Evolutionary conservation across 164 flowering plant species (phyloP).

Genomic region (Echeveria elegans): DNA sequence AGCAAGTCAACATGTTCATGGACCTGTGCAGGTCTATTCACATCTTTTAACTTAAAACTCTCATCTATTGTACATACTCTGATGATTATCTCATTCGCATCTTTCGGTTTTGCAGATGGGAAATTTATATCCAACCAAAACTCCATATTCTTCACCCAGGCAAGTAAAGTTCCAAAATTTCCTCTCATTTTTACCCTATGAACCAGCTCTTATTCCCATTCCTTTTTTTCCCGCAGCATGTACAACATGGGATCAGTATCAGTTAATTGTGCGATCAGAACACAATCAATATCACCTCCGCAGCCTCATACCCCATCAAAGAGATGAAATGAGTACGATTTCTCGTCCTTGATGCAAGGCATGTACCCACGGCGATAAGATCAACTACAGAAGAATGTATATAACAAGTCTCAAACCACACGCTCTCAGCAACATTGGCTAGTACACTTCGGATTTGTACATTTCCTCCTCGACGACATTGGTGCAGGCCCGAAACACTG

Average conservation of each 20-base stretch:
- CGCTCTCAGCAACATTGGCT: background rate
- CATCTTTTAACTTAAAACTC: background rate
- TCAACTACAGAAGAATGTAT: background rate
- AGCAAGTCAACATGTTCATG: slow-evolving; percentile 14
- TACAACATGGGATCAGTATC: background rate
- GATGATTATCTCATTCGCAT: slow-evolving; percentile 5
- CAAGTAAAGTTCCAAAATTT: too few species aligned
- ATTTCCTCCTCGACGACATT: background rate
- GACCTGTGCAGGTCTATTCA: slow-evolving; percentile 17
- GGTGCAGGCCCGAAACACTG: background rate
- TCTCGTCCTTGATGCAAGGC: slow-evolving; percentile 28
- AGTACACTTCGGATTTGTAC: background rate
- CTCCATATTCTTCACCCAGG: slow-evolving; percentile 15
- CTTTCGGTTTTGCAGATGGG: slow-evolving; percentile 15
- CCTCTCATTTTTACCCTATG: too few species aligned
- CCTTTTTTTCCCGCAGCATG: too few species aligned
- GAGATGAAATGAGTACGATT: slow-evolving; percentile 18
- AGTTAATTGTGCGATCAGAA: background rate
- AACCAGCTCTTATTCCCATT: too few species aligned
- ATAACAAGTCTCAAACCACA: background rate
- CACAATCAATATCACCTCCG: background rate
- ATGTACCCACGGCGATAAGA: slow-evolving; percentile 21
- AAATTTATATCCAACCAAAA: slow-evolving; percentile 4
- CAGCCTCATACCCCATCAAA: slow-evolving; percentile 6
- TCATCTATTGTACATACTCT: too few species aligned